phyloP scores from a whole-genome alignment of 805 yeast genomes.

The Candida sakaeoensis region DNA sequence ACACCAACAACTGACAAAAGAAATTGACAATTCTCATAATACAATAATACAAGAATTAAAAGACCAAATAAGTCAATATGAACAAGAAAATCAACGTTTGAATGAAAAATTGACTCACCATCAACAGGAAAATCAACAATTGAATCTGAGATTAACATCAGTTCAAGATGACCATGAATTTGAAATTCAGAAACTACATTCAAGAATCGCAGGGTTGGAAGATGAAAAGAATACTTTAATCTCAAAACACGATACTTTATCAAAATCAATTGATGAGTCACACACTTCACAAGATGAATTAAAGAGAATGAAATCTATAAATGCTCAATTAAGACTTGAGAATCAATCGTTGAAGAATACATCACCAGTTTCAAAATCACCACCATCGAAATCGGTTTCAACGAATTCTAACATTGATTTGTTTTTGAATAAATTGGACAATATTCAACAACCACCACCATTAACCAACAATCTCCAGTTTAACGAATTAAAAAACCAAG shows the following conservation, averaged over 20 bases:
- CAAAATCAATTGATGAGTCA: slow-evolving; percentile 5
- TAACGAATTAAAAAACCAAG: slow-evolving; percentile 20
- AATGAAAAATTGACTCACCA: slow-evolving; percentile 16
- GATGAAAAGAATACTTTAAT: slow-evolving; percentile 13
- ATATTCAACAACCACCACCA: neutral
- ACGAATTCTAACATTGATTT: slow-evolving; percentile 7
- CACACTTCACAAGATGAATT: slow-evolving; percentile 18
- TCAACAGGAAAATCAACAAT: slow-evolving; percentile 14
- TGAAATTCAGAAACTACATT: slow-evolving; percentile 16
- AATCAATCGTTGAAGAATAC: slow-evolving; percentile 32
- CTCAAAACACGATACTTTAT: slow-evolving; percentile 2
- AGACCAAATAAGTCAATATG: slow-evolving; percentile 1
- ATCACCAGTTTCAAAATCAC: slow-evolving; percentile 3
- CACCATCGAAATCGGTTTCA: neutral
- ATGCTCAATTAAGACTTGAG: slow-evolving; percentile 35
- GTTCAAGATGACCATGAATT: slow-evolving; percentile 22
- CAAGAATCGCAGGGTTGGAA: slow-evolving; percentile 18
- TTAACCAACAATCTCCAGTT: slow-evolving; percentile 5
- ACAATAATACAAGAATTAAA: neutral
- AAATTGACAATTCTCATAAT: neutral
- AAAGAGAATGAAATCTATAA: slow-evolving; percentile 25
- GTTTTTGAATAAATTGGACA: slow-evolving; percentile 11
- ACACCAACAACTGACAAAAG: neutral
- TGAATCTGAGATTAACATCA: slow-evolving; percentile 16
- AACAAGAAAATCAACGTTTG: slow-evolving; percentile 22